phyloP scores from a whole-genome alignment of 2,329 filamentous ascomycete genomes.

The Diaporthe citrichinensis region DNA sequence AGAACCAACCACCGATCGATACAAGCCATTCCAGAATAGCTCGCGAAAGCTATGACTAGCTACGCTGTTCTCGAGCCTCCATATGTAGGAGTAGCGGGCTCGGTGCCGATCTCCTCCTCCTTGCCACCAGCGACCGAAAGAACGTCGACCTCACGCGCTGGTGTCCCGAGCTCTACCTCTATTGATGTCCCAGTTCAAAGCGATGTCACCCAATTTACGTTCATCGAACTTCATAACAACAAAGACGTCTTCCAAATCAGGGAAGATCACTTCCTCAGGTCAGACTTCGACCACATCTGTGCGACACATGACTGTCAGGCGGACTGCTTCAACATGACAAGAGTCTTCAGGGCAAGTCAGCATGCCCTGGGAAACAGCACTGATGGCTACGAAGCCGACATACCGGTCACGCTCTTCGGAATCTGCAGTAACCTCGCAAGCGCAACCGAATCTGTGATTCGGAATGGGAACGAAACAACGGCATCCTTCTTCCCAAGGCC shows the following conservation, averaged over 20 bases:
- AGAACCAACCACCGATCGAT: background rate
- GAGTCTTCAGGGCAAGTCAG: background rate
- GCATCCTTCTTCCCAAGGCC: background rate
- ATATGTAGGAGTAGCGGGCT: background rate
- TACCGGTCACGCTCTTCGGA: background rate
- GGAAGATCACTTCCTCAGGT: background rate
- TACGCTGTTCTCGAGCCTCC: background rate
- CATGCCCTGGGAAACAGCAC: background rate
- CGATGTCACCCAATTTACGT: background rate
- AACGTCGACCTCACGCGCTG: background rate
- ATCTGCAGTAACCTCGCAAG: background rate
- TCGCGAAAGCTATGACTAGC: background rate
- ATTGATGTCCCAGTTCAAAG: background rate
- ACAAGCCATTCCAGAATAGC: background rate
- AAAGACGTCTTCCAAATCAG: background rate
- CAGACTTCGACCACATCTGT: background rate
- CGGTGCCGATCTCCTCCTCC: background rate
- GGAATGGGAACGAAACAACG: background rate
- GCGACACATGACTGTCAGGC: background rate
- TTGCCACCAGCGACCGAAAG: background rate
- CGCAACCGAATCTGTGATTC: background rate
- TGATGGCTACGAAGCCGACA: background rate
- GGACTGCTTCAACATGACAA: background rate
- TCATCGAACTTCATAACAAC: background rate
- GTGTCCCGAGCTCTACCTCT: background rate